phyloP scores from a whole-genome alignment of 1,139 yeast species.

The Candida tetrigidarum region DNA sequence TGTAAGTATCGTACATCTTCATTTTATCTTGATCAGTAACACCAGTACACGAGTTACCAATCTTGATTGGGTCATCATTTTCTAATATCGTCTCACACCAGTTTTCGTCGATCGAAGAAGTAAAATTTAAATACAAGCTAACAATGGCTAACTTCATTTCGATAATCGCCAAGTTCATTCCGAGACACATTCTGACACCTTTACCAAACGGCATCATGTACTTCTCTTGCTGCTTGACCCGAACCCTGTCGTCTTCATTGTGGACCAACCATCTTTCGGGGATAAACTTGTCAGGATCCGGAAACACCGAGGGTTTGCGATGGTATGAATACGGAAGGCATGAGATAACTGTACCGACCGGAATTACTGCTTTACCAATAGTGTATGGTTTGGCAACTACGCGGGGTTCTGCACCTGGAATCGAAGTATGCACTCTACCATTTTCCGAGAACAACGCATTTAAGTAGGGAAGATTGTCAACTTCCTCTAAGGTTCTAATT shows the following conservation, averaged over 20 bases:
- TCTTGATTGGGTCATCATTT: constrained; percentile 22
- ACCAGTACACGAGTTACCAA: constrained; percentile 28
- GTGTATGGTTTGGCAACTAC: constrained; percentile 38
- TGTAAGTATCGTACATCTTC: constrained; percentile 56
- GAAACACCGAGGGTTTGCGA: constrained; percentile 52
- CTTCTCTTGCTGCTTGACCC: constrained; percentile 51
- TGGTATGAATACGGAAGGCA: constrained; percentile 72
- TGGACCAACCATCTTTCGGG: constrained; percentile 67
- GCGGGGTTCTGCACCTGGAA: constrained; percentile 78
- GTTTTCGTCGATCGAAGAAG: constrained; percentile 35
- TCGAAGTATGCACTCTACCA: constrained; percentile 66
- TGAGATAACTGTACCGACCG: constrained; percentile 60
- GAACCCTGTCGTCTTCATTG: constrained; percentile 33
- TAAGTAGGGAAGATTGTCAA: constrained; percentile 58
- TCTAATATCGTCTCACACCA: constrained; percentile 44
- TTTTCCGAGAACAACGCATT: constrained; percentile 64
- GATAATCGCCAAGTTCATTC: constrained; percentile 67
- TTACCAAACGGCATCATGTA: constrained; percentile 73
- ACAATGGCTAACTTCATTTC: constrained; percentile 67
- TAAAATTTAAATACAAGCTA: constrained; percentile 54
- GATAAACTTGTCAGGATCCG: constrained; percentile 51
- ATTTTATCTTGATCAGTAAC: constrained; percentile 47
- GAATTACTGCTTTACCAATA: constrained; percentile 29
- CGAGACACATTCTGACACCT: constrained; percentile 78
- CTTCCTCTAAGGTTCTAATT: constrained; percentile 37